Evolutionary conservation across 2,329 filamentous ascomycete genomes (phyloP), one percentile per base, ranked within the genome.

Genomic region (Botrytis galanthina): DNA sequence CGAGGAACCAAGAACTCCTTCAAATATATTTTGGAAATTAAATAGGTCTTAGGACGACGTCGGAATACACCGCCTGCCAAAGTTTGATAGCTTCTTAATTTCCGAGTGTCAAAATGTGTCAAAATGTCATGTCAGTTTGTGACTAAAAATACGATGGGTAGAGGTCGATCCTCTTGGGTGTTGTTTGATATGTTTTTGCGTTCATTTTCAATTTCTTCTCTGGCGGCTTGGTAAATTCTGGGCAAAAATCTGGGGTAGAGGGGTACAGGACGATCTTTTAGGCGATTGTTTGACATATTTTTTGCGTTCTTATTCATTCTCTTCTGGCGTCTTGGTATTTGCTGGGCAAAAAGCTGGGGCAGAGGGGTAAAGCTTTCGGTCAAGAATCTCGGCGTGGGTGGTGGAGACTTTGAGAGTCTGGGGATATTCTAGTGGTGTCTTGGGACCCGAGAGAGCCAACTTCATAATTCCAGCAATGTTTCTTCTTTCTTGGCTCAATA

Each of bases 161-260:
- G 51, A 57, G 51, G 51, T 57, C n/a, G 51, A 57, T 57, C 51
- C n/a, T 57, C n/a, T 54, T 29, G 51, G 51, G 6, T 16, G 29
- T 29, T n/a, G 29, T n/a, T n/a, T 18, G 16, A 29, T 14, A 22
- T n/a, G 3, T 22, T 32, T 4, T 37, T 42, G 37, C 54, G n/a
- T 68, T 57, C 32, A n/a, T 57, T 37, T n/a, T n/a, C 35, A 39
- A 14, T 54, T 54, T 22, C 32, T 8, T 39, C 51, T 67, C 35
- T 68, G 35, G 10, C 14, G 51, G 20, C 46, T 54, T 39, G 32
- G 48, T 54, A 54, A 54, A 54, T 54, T n/a, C 48, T 54, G 26
- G 48, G 48, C 48, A n/a, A n/a, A 16, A 54, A 57, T 48, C 35
- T 57, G 64, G 64, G 64, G 64, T 48, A 68, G 48, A 68, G 64